Percentiles rank a stretch among this genome's conserved stretches.
phyloP scores from a whole-genome alignment of 257 asterid genomes.

The Fraxinus excelsior region DNA sequence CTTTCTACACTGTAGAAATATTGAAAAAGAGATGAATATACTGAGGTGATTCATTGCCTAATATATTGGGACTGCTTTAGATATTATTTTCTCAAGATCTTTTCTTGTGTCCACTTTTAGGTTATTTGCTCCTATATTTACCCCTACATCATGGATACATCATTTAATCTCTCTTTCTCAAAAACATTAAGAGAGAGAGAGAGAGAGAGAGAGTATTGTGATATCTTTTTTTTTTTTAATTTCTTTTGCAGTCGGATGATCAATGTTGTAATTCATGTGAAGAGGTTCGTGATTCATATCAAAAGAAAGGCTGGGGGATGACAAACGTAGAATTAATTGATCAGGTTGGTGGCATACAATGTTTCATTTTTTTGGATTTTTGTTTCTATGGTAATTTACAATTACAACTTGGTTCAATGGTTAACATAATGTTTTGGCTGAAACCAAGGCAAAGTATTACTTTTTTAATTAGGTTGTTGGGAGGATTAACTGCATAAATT shows the following conservation, averaged over 20 bases:
- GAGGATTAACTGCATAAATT: not conserved
- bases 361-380: not conserved
- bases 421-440: not conserved
- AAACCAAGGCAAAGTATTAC: not conserved
- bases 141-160: constrained; percentile 6
- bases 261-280: constrained; percentile 96
- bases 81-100: not conserved
- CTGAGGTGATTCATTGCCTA: not conserved
- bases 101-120: constrained; percentile 3
- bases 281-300: constrained; percentile 98
- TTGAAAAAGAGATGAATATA: not conserved
- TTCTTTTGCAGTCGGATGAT: constrained; percentile 74
- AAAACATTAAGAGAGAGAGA: too few relatives aligned
- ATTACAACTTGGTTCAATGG: not conserved
- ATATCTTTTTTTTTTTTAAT: not conserved
- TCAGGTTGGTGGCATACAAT: constrained; percentile 59
- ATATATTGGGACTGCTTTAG: not conserved
- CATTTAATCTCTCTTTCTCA: not conserved
- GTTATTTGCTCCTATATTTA: constrained; percentile 17
- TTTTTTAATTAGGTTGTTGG: not conserved
- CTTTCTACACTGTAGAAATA: not conserved
- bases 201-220: too few relatives aligned
- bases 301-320: constrained; percentile 92
- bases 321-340: constrained; percentile 78
- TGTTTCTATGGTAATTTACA: not conserved